Evolutionary conservation across 1,284 basidiomycete genomes (phyloP).

Genomic region (Coniferiporia sulphurascens): DNA sequence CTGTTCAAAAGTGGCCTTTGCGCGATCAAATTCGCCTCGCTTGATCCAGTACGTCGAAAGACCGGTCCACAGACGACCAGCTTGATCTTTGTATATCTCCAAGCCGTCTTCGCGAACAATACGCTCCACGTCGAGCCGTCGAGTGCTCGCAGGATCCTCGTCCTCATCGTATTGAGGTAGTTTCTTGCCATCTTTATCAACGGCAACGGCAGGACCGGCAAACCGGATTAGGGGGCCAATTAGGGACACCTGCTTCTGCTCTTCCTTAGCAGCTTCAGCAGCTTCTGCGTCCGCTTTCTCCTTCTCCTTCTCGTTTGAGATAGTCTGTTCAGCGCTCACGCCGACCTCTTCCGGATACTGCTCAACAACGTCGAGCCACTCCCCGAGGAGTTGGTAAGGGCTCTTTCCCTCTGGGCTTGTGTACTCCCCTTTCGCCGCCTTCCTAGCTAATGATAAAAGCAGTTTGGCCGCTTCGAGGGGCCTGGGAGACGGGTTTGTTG

Average conservation of each 20-base stretch:
- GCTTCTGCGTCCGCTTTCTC: constrained; percentile 31
- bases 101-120: constrained; percentile 87
- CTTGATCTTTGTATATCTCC: constrained; percentile 90
- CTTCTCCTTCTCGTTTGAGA: constrained; percentile 42
- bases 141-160: constrained; percentile 68
- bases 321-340: constrained; percentile 75
- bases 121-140: constrained; percentile 82
- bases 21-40: constrained; percentile 89
- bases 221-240: constrained; percentile 69
- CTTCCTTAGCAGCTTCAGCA: constrained; percentile 23
- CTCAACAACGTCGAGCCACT: constrained; percentile 92
- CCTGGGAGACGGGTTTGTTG: constrained; percentile 61
- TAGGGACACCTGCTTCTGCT: constrained; percentile 42
- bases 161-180: constrained; percentile 68
- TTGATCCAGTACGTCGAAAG: constrained; percentile 99
- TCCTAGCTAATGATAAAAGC: constrained; percentile 77
- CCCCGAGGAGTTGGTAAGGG: constrained; percentile 88
- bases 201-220: constrained; percentile 61
- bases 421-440: constrained; percentile 81
- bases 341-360: constrained; percentile 91
- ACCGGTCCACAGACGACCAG: constrained; percentile 93
- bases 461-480: constrained; percentile 94
- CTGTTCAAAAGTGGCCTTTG: constrained; percentile 82
- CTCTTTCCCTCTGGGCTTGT: constrained; percentile 91
- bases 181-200: constrained; percentile 46